Base-by-base conservation (phyloP, 2,329 filamentous ascomycete species). In the Ophiostoma angusticollis region DNA sequence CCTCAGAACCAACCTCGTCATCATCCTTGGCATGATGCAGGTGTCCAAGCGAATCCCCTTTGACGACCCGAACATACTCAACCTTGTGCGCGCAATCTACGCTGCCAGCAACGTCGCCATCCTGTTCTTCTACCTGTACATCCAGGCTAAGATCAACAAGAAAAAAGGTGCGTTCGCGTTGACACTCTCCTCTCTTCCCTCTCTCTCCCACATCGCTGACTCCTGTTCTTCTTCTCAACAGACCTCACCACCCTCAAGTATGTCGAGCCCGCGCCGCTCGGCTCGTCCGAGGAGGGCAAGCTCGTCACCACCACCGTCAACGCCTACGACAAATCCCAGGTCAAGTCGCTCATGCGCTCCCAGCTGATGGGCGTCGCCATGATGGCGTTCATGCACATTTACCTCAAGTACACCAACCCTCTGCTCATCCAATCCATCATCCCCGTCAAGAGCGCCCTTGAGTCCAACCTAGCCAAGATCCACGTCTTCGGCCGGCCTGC, bases 371-470 rank as follows among this genome's bases (percentile, higher is more conserved):
- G 91, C 44, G 71, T 98, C 43, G 87, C 74, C 61, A 98, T 98
- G 87, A 96, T 98, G 89, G 78, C 64, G 46, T 84, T 95, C 57
- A 96, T 98, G 89, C 91, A 98, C 68, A 50, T 98, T 46, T 98
- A 96, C 78, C 83, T 98, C 73, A 87, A 95, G 63, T 98, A 96
- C 80, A 96, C 87, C 68, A 98, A 96, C 78, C 91, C 91, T 30
- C 83, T 98, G 37, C 70, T 95, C 55, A 94, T 98, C 68, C 91
- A 98, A 76, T 93, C 83, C 61, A 94, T 98, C 67, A 91, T 98
- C 58, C 91, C 91, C 24, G 71, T 96, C 63, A 98, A 98, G 80
- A 74, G 82, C 58, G 89, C 86, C 32, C 74, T 98, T 62, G 91
- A 98, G 72, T 74, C 80, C 66, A 96, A 95, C 72, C 70, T 95